phyloP scores from a whole-genome alignment of 2,329 filamentous ascomycete species.

The Epichloe gansuensis region DNA sequence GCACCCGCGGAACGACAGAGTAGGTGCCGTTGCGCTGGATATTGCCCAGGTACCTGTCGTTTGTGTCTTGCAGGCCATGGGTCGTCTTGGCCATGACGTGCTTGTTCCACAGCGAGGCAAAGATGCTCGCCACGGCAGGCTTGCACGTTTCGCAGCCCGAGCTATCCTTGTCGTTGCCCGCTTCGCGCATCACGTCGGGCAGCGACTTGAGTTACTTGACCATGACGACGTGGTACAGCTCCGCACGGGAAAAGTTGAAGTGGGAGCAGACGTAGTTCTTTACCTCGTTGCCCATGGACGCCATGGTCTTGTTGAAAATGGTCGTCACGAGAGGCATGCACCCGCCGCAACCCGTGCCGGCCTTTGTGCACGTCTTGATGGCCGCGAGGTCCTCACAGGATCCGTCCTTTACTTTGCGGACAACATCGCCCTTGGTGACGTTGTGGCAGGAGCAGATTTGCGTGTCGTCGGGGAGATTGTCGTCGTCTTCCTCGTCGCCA shows the following conservation, averaged over 20 bases:
- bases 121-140: slow-evolving; percentile 67
- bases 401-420: slow-evolving; percentile 59
- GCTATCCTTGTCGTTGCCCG: slow-evolving; percentile 58
- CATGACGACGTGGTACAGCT: slow-evolving; percentile 81
- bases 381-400: slow-evolving; percentile 70
- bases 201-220: slow-evolving; percentile 67
- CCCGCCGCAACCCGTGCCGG: slow-evolving; percentile 79
- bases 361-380: slow-evolving; percentile 82
- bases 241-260: slow-evolving; percentile 70
- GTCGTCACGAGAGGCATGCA: slow-evolving; percentile 80
- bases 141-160: slow-evolving; percentile 81
- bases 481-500: slow-evolving; percentile 56
- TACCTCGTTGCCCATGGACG: slow-evolving; percentile 72
- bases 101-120: slow-evolving; percentile 70
- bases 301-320: slow-evolving; percentile 85
- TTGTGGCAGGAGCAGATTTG: slow-evolving; percentile 93
- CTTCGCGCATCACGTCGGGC: slow-evolving; percentile 62
- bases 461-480: slow-evolving; percentile 71
- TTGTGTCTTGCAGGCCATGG: slow-evolving; percentile 77
- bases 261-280: slow-evolving; percentile 78
- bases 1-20: slow-evolving; percentile 71
- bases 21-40: slow-evolving; percentile 88
- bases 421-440: slow-evolving; percentile 72
- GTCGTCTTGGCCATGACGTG: slow-evolving; percentile 61
- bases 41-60: slow-evolving; percentile 77